Evolutionary conservation across 345 rosid genomes (phyloP).

Genomic region (Eucalyptus fibrosa): DNA sequence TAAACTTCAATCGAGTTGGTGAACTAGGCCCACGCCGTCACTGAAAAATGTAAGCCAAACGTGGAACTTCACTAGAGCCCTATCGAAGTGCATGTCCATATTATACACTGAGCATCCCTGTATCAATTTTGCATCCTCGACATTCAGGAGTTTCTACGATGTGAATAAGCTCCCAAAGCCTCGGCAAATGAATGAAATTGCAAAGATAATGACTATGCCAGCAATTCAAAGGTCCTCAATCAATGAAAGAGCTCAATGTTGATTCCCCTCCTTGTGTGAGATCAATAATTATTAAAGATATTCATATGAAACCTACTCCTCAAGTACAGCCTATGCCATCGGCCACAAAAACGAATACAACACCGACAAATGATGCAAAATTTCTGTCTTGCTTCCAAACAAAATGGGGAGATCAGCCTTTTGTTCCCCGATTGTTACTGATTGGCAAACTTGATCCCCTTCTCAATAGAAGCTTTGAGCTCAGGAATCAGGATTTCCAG

Average conservation of each 20-base stretch:
- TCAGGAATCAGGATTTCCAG: conserved; percentile 62
- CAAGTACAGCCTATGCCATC: conserved; percentile 3
- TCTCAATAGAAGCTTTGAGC: conserved; percentile 56
- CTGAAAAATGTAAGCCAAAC: neutral
- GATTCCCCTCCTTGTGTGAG: neutral
- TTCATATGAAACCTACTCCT: neutral
- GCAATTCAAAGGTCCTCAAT: neutral
- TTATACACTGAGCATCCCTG: neutral
- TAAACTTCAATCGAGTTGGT: neutral
- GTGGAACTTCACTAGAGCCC: neutral
- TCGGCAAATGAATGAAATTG: neutral
- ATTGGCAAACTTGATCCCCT: conserved; percentile 67
- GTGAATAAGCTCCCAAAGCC: neutral
- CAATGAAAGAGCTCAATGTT: neutral
- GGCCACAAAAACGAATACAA: neutral
- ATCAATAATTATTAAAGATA: neutral
- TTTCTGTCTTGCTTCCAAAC: neutral
- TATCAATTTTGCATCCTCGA: neutral
- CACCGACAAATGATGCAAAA: conserved; percentile 4
- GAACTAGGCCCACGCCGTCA: neutral
- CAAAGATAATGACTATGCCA: neutral
- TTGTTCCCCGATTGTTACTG: neutral
- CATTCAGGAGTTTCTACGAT: neutral
- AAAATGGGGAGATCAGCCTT: neutral
- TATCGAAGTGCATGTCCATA: neutral